phyloP scores from a whole-genome alignment of 2,329 filamentous ascomycete genomes.

The Aureobasidium sp. region DNA sequence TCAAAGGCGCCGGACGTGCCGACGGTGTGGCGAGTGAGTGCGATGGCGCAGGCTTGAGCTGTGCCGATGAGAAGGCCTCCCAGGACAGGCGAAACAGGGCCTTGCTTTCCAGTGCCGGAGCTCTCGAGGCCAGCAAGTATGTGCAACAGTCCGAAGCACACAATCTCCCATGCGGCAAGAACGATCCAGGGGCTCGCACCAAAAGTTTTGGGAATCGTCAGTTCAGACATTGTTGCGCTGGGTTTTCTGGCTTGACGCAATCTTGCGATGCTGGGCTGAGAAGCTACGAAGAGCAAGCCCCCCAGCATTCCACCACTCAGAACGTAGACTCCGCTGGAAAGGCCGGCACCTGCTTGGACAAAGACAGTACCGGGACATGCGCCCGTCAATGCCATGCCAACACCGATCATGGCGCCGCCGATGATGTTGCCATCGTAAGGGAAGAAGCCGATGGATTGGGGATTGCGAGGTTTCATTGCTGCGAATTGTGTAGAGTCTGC shows the following conservation, averaged over 20 bases:
- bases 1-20: constrained; percentile 58
- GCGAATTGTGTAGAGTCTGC: constrained; percentile 40
- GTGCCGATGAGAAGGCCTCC: constrained; percentile 54
- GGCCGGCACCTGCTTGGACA: constrained; percentile 50
- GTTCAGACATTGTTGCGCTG: neutral
- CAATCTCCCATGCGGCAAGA: constrained; percentile 39
- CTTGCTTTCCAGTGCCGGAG: neutral
- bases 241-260: neutral
- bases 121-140: constrained; percentile 28
- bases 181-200: constrained; percentile 31
- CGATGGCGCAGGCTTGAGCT: constrained; percentile 51
- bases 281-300: constrained; percentile 36
- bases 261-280: constrained; percentile 1
- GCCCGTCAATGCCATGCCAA: constrained; percentile 60
- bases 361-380: constrained; percentile 61
- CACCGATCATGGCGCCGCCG: constrained; percentile 55
- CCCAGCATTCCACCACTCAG: constrained; percentile 50
- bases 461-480: constrained; percentile 42
- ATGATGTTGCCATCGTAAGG: constrained; percentile 58
- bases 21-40: constrained; percentile 48
- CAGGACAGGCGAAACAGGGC: constrained; percentile 39
- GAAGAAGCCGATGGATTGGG: constrained; percentile 49
- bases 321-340: constrained; percentile 37
- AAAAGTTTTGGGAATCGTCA: constrained; percentile 1
- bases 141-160: constrained; percentile 36